Evolutionary conservation across 139 green algal genomes (phyloP).

Genomic region (Eudorina sp.): DNA sequence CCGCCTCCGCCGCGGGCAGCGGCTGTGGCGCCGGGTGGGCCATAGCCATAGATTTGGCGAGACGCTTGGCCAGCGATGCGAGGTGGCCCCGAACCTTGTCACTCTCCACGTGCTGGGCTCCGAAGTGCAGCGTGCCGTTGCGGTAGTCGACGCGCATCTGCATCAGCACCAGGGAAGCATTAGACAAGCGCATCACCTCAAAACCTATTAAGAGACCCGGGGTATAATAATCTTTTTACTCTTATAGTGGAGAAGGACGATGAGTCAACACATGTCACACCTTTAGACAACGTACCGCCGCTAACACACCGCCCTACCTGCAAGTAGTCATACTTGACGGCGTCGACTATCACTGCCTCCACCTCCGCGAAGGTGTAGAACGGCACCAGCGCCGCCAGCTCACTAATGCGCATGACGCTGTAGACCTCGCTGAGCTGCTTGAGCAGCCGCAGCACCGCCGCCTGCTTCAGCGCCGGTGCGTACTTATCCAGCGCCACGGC

Average conservation of each 20-base stretch:
- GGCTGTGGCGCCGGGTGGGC: constrained; percentile 54
- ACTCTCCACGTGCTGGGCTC: constrained; percentile 74
- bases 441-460: constrained; percentile 90
- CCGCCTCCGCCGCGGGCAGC: constrained; percentile 49
- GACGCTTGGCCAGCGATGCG: constrained; percentile 72
- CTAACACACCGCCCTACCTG: constrained; percentile 70
- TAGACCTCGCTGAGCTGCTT: constrained; percentile 92
- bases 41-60: constrained; percentile 79
- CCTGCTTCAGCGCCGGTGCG: constrained; percentile 64
- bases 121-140: constrained; percentile 92
- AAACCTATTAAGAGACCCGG: too few species aligned
- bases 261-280: too few species aligned
- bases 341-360: constrained; percentile 93
- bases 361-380: constrained; percentile 84
- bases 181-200: too few species aligned
- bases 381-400: constrained; percentile 67
- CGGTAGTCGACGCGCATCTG: constrained; percentile 93
- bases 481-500: constrained; percentile 72
- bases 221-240: too few species aligned
- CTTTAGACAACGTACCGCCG: too few species aligned
- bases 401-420: constrained; percentile 67
- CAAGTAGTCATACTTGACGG: constrained; percentile 91
- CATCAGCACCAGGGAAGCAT: too few species aligned
- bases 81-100: constrained; percentile 68
- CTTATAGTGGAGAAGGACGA: too few species aligned